Conservation (phyloP, 2,329 filamentous ascomycete species). For the Aspergillus novoparasiticus region DNA sequence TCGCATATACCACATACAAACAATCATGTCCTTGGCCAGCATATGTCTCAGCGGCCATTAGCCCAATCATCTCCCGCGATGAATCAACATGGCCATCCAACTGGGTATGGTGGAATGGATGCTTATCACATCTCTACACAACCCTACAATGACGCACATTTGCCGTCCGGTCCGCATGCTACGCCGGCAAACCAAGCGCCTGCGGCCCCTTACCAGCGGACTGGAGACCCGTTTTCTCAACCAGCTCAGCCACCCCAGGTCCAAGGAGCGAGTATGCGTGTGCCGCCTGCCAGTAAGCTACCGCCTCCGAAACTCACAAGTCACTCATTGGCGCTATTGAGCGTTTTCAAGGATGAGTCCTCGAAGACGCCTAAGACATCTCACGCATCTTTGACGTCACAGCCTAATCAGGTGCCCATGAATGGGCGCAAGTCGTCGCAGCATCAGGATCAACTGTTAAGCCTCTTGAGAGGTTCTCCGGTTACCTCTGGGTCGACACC, state of each 20-base stretch:
- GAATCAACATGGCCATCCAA: slow-evolving; percentile 23
- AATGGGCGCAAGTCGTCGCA: slow-evolving; percentile 31
- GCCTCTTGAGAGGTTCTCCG: slow-evolving; percentile 33
- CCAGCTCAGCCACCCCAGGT: slow-evolving; percentile 35
- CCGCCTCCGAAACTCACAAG: slow-evolving; percentile 61
- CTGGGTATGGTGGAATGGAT: slow-evolving; percentile 22
- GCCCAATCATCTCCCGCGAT: slow-evolving; percentile 13
- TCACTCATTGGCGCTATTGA: slow-evolving; percentile 60
- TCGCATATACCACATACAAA: slow-evolving; percentile 16
- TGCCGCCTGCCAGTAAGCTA: slow-evolving; percentile 60
- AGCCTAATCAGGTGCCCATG: slow-evolving; percentile 14
- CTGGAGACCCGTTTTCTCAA: slow-evolving; percentile 49
- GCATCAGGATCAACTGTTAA: slow-evolving; percentile 42
- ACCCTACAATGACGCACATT: slow-evolving; percentile 22
- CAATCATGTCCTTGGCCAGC: slow-evolving; percentile 8
- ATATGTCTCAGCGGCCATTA: slow-evolving; percentile 13
- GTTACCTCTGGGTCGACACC: slow-evolving; percentile 33
- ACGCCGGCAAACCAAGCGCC: slow-evolving; percentile 23
- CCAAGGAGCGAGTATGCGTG: slow-evolving; percentile 51
- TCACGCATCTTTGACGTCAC: slow-evolving; percentile 21
- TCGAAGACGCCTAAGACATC: slow-evolving; percentile 29
- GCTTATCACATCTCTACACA: slow-evolving; percentile 28
- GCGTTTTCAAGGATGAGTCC: slow-evolving; percentile 55
- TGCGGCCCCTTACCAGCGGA: slow-evolving; percentile 50
- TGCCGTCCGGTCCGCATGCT: slow-evolving; percentile 17